Evolutionary conservation across 176 grass and related monocot species (phyloP).

Genomic region (Oryza punctata): DNA sequence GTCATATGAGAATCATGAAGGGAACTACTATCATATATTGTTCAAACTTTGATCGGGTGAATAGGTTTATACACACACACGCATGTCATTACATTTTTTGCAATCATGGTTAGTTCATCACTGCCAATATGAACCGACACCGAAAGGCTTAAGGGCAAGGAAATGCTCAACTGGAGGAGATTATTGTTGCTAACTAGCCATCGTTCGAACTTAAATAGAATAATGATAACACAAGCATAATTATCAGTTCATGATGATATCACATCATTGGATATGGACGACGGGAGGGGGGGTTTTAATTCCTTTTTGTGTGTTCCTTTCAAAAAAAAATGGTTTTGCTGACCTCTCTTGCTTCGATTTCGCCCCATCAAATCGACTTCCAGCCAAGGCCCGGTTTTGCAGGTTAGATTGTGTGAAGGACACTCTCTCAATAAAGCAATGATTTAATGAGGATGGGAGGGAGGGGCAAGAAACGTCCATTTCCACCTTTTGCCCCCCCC

Average conservation of each 20-base stretch:
- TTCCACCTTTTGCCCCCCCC: conserved; percentile 21
- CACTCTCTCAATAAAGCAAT: conserved; percentile 16
- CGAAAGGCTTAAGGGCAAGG: neutral
- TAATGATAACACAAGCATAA: neutral
- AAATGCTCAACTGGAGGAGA: neutral
- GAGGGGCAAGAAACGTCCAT: conserved; percentile 30
- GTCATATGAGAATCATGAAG: neutral
- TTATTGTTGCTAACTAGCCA: neutral
- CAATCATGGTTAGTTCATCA: neutral
- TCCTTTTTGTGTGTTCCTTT: conserved; percentile 26
- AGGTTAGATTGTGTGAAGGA: conserved; percentile 35
- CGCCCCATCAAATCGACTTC: conserved; percentile 11
- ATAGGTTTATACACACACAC: neutral
- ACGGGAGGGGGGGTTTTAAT: neutral
- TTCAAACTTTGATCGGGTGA: neutral
- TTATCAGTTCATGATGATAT: neutral
- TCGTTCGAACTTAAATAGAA: neutral
- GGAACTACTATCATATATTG: neutral
- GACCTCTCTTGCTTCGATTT: neutral
- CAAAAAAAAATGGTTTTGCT: neutral
- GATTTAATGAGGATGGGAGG: conserved; percentile 30
- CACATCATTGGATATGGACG: neutral
- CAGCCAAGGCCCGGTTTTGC: conserved; percentile 19
- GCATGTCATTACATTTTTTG: neutral
- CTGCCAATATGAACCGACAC: neutral